Percentiles rank a stretch among this genome's conserved stretches.
These are phyloP conservation scores for Pelargonium citronellum DNA, from an alignment of 441 rosid species.

Conservation along the genomic window DNA sequence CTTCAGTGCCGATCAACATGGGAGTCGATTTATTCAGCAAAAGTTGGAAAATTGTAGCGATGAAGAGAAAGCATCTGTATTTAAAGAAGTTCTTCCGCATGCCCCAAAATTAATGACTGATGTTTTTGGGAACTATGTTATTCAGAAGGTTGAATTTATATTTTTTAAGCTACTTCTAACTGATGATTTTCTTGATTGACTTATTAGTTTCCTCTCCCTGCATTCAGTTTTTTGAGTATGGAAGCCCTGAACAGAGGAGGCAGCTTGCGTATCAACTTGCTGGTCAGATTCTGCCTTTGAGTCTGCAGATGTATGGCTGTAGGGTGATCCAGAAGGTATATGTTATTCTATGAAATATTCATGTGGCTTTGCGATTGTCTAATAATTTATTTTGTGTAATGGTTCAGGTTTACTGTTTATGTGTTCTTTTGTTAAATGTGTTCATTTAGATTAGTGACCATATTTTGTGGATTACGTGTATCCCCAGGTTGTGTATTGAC, in stretches of 20 bases:
- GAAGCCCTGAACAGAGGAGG: constrained; percentile 50
- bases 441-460: background rate
- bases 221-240: constrained; percentile 65
- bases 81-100: constrained; percentile 61
- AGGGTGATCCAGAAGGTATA: constrained; percentile 78
- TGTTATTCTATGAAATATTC: constrained; percentile 7
- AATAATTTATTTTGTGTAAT: background rate
- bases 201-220: constrained; percentile 3
- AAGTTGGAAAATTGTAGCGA: constrained; percentile 51
- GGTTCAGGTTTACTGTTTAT: background rate
- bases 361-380: background rate
- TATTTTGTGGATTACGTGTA: background rate
- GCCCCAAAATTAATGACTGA: constrained; percentile 64
- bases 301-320: constrained; percentile 83
- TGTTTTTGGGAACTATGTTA: constrained; percentile 73
- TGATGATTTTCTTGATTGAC: constrained; percentile 7
- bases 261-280: constrained; percentile 62
- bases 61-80: constrained; percentile 57
- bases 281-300: constrained; percentile 58
- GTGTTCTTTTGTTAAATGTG: background rate
- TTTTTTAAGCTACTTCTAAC: background rate
- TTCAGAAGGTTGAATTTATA: constrained; percentile 49
- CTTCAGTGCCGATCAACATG: constrained; percentile 72
- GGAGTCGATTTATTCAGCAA: constrained; percentile 79
- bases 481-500: background rate